phyloP scores from a whole-genome alignment of 1,284 basidiomycete genomes.

The Cryptococcus hybrid region DNA sequence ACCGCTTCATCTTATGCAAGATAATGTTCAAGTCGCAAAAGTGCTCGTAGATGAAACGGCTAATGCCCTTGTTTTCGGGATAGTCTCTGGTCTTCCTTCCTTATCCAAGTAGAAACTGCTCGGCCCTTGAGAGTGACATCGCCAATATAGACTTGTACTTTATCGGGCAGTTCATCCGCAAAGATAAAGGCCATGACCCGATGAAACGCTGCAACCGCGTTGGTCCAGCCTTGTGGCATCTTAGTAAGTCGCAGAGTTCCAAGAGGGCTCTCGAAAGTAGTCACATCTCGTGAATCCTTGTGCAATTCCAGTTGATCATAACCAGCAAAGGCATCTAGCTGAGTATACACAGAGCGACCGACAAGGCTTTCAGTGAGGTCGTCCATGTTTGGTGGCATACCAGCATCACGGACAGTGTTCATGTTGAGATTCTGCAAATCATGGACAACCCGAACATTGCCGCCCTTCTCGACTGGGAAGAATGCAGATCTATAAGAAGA shows the following conservation, averaged over 20 bases:
- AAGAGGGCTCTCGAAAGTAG: constrained; percentile 9
- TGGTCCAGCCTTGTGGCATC: constrained; percentile 12
- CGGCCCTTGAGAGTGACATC: constrained; percentile 5
- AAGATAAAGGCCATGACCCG: constrained; percentile 9
- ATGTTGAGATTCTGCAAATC: constrained; percentile 11
- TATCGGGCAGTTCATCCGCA: constrained; percentile 2
- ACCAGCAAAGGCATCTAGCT: constrained; percentile 9
- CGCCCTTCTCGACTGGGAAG: constrained; percentile 13
- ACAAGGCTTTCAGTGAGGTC: constrained; percentile 11
- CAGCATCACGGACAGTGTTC: constrained; percentile 6
- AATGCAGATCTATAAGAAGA: background rate
- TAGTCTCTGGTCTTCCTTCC: background rate
- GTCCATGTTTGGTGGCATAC: constrained; percentile 8
- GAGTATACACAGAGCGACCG: constrained; percentile 7
- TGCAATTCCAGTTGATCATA: constrained; percentile 9
- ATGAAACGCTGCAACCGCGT: constrained; percentile 10
- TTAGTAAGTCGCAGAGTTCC: constrained; percentile 7
- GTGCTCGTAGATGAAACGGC: constrained; percentile 8
- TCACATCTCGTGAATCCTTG: constrained; percentile 3
- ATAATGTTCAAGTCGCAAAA: constrained; percentile 3
- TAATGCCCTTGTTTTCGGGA: background rate
- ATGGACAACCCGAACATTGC: constrained; percentile 10
- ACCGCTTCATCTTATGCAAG: constrained; percentile 10
- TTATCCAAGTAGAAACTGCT: background rate
- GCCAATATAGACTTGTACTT: constrained; percentile 5